Base-by-base conservation (phyloP, 306 rosid genomes). In the Cucurbita maxima region DNA sequence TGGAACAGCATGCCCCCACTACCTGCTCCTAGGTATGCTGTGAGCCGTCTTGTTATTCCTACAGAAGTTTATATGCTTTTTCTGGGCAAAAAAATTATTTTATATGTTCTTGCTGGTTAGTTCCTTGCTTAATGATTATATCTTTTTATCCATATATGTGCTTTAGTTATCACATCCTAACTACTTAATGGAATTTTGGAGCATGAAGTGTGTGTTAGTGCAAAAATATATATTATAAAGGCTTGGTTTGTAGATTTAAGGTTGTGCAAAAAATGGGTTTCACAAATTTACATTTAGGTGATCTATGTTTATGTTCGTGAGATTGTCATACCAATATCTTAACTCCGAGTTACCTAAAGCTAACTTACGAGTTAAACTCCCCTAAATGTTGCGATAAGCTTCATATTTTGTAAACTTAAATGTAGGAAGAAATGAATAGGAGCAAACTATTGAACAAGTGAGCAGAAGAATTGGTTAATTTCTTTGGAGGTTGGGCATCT, bases 1-100 rank as follows among this genome's bases (percentile, higher is more conserved):
- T 93, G 98, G 98, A 80, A 58, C 19, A 19, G 62, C 50, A 79
- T 93, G 85, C 97, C 89, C 1, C 83, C 93, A 40, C 80, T 93
- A 79, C 98, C 96, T 6, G 69, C 79, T 34, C 93, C 96, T 16
- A 82, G 98, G 98, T 92, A 55, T 62, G 55, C 76, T 37, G 7
- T 45, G 38, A 76, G 22, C 58, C 72, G 34, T 25, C 7, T 48
- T 30, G 54, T 67, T 47, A 25, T 48, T 45, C 57, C 7, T 20
- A 25, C 14, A 3, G 18, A 68, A 68, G 43, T 10, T 43, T 47
- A 68, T 22, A 68, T 68, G 40, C 57, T 25, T 3, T 48, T 48
- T 0, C 45, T 7, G 16, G 19, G 58, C 58, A 48, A 22, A 45
- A 69, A 25, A 25, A 25, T 25, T 25, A 25, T 25, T 25, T 25